These are phyloP conservation scores for Talaromyces albobiverticillius DNA, from an alignment of 2,329 filamentous ascomycete genomes.

Conservation along the genomic window DNA sequence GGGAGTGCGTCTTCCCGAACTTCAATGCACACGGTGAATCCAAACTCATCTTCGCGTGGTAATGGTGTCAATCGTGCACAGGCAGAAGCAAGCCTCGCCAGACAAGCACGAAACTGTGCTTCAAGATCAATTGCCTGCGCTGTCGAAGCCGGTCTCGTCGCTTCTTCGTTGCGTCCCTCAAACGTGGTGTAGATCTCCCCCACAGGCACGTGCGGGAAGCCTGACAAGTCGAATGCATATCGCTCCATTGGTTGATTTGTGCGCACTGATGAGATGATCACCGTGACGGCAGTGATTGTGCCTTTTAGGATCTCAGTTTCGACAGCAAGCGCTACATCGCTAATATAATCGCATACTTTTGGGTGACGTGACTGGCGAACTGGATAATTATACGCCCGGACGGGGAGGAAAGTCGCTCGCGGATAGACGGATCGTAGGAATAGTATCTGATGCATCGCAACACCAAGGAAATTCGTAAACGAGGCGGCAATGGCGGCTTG, in stretches of 20 bases:
- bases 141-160: constrained; percentile 30
- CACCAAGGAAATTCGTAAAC: constrained; percentile 76
- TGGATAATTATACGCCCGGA: constrained; percentile 77
- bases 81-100: constrained; percentile 43
- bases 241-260: constrained; percentile 56
- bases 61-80: constrained; percentile 42
- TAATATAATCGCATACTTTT: constrained; percentile 79
- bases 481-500: constrained; percentile 62
- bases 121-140: constrained; percentile 42
- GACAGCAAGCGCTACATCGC: constrained; percentile 72
- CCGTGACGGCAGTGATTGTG: constrained; percentile 53
- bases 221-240: constrained; percentile 59
- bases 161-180: constrained; percentile 36
- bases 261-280: constrained; percentile 54
- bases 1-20: constrained; percentile 46
- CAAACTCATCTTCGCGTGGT: constrained; percentile 47
- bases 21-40: constrained; percentile 50
- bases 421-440: constrained; percentile 82
- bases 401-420: constrained; percentile 69
- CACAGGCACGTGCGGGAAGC: constrained; percentile 50
- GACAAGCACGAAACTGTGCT: constrained; percentile 48
- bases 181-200: constrained; percentile 53
- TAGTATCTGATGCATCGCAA: constrained; percentile 81
- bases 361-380: constrained; percentile 85
- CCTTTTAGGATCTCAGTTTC: constrained; percentile 65